Evolutionary conservation across 148 eudicot species (phyloP).

Genomic region (Fagopyrum homotropicum): DNA sequence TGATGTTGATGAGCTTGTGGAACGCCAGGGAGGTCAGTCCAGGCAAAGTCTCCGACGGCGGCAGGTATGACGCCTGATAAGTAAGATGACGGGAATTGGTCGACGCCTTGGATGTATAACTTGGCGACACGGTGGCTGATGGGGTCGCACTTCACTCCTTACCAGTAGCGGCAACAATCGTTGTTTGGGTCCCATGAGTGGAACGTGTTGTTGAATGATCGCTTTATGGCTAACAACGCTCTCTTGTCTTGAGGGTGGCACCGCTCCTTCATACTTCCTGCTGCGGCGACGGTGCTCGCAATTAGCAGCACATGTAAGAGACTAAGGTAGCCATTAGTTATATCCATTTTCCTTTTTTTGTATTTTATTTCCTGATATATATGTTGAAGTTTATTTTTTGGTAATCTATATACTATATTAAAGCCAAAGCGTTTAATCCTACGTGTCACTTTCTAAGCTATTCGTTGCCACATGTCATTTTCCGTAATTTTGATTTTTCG

Average conservation of each 20-base stretch:
- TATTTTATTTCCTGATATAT: too few species aligned
- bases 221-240: neutral
- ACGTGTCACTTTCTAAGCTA: too few species aligned
- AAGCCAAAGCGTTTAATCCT: too few species aligned
- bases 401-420: too few species aligned
- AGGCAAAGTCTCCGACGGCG: neutral
- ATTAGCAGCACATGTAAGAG: too few species aligned
- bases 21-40: neutral
- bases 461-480: too few species aligned
- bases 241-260: neutral
- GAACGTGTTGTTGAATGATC: neutral
- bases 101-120: neutral
- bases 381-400: too few species aligned
- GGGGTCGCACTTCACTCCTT: neutral
- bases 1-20: neutral
- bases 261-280: neutral
- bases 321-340: too few species aligned
- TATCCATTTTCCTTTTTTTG: too few species aligned
- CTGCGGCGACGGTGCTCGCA: too few species aligned
- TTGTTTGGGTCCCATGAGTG: neutral
- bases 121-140: neutral
- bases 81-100: neutral
- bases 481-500: too few species aligned
- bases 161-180: neutral
- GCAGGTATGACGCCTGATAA: neutral